Evolutionary conservation across 2,329 filamentous ascomycete species (phyloP).

Genomic region (Aspergillus sp.): DNA sequence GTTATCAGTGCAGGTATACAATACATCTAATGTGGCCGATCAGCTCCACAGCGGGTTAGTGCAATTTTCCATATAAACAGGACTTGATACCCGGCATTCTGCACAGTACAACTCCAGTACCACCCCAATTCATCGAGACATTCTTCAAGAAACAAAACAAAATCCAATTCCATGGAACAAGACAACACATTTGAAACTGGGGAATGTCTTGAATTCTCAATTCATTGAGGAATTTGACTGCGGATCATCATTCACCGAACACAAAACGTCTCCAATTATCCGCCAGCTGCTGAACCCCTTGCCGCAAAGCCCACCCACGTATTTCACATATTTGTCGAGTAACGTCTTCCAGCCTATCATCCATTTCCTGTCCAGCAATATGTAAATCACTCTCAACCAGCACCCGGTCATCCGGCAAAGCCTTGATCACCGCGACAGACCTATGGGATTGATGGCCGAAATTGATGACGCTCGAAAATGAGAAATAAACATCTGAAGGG

Average conservation of each 20-base stretch:
- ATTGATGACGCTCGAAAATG: slow-evolving; percentile 84
- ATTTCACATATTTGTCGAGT: slow-evolving; percentile 73
- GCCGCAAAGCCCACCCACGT: slow-evolving; percentile 73
- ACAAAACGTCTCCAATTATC: slow-evolving; percentile 78
- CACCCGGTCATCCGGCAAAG: slow-evolving; percentile 73
- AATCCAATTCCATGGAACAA: neutral
- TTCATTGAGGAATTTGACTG: neutral
- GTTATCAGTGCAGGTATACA: no score
- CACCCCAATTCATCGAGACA: neutral
- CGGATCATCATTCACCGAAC: slow-evolving; percentile 52
- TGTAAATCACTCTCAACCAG: slow-evolving; percentile 91
- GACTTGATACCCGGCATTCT: no score
- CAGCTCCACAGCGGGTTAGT: no score
- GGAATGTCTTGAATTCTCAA: neutral
- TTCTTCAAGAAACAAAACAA: neutral
- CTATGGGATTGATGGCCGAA: slow-evolving; percentile 59
- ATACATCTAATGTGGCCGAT: neutral
- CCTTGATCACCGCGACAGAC: slow-evolving; percentile 66
- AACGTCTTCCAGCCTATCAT: slow-evolving; percentile 71
- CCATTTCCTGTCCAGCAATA: slow-evolving; percentile 77
- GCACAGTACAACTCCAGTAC: neutral
- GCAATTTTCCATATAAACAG: no score
- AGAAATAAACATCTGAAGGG: slow-evolving; percentile 79
- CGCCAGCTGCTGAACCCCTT: slow-evolving; percentile 67
- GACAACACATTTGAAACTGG: neutral